Percentiles rank a stretch among this genome's conserved stretches.
Evolutionary conservation across 345 rosid species (phyloP).

Genomic region (Carallia pectinifolia): DNA sequence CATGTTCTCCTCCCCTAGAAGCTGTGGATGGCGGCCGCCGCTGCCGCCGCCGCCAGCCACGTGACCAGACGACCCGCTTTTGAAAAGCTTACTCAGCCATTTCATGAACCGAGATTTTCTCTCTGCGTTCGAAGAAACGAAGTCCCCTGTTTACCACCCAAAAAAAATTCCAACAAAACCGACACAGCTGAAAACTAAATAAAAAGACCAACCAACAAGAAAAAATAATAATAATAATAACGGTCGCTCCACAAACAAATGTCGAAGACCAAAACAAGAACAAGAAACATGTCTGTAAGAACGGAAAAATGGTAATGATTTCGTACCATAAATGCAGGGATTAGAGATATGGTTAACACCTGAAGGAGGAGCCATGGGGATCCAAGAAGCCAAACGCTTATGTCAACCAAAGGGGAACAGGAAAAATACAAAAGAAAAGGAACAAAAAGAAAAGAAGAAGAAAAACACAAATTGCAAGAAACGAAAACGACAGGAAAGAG

Average conservation of each 20-base stretch:
- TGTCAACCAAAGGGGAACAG: neutral
- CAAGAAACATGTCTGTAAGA: neutral
- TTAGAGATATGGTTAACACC: constrained; percentile 62
- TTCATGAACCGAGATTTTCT: constrained; percentile 80
- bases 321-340: constrained; percentile 76
- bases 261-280: neutral
- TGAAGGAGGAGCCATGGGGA: constrained; percentile 59
- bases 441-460: constrained; percentile 4
- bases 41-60: constrained; percentile 24
- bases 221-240: neutral
- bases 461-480: constrained; percentile 16
- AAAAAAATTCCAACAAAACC: no score
- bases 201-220: neutral
- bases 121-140: constrained; percentile 66
- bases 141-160: constrained; percentile 57
- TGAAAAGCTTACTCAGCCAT: constrained; percentile 90
- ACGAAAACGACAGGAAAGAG: constrained; percentile 36
- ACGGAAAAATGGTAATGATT: neutral
- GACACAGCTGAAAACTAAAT: neutral
- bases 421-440: no score
- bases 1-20: constrained; percentile 80
- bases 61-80: constrained; percentile 48
- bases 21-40: constrained; percentile 46
- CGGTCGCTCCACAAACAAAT: no score
- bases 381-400: neutral